Percentiles rank a stretch among this genome's conserved stretches.
Evolutionary conservation across 768 basidiomycete genomes (phyloP).

Genomic region (Kwoniella sp.): DNA sequence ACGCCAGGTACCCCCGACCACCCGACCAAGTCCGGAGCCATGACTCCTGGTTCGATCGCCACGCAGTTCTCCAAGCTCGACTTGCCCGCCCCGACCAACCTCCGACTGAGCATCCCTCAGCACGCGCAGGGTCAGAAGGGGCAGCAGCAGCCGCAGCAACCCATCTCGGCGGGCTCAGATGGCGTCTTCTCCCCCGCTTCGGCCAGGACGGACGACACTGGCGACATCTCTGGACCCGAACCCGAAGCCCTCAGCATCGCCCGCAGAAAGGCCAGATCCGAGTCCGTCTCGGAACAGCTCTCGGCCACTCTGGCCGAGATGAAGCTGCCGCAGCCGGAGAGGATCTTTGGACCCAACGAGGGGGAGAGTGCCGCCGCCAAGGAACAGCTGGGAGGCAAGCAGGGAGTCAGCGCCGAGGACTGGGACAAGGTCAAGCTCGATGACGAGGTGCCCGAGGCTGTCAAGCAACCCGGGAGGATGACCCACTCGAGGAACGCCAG

Average conservation of each 20-base stretch:
- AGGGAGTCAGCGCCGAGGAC: constrained; percentile 44
- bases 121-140: constrained; percentile 2
- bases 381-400: constrained; percentile 7
- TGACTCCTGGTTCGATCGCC: constrained; percentile 44
- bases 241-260: constrained; percentile 44
- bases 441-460: constrained; percentile 47
- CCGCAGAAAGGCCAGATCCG: constrained; percentile 30
- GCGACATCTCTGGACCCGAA: constrained; percentile 44
- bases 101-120: constrained; percentile 23
- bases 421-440: constrained; percentile 49
- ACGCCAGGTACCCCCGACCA: constrained; percentile 24
- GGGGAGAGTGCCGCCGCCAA: constrained; percentile 22
- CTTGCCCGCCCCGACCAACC: constrained; percentile 35
- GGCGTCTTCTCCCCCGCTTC: constrained; percentile 10
- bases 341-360: constrained; percentile 45
- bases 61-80: constrained; percentile 44
- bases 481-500: constrained; percentile 41
- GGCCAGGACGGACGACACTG: constrained; percentile 20
- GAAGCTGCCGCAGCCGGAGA: constrained; percentile 49
- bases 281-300: constrained; percentile 46
- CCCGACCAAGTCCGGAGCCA: constrained; percentile 12
- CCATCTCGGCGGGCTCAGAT: neutral
- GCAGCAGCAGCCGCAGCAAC: too few relatives aligned
- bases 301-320: constrained; percentile 37
- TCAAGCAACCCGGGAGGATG: constrained; percentile 44